Evolutionary conservation across 805 yeast genomes (phyloP).

Genomic region (Millerozyma miso): DNA sequence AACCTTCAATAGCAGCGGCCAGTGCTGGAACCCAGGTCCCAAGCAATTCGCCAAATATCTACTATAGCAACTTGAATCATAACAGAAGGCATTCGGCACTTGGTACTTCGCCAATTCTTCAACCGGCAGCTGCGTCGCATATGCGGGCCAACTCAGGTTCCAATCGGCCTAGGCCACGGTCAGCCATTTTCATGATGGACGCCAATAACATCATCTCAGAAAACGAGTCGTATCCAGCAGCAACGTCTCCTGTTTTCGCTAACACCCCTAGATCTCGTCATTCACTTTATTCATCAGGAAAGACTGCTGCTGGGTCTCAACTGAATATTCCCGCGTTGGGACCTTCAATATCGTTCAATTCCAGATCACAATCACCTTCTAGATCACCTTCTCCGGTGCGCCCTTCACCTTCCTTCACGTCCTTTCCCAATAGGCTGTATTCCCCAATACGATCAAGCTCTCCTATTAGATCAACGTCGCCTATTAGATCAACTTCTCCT

Average conservation of each 20-base stretch:
- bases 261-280: conserved; percentile 19
- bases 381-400: conserved; percentile 11
- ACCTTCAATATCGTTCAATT: not conserved
- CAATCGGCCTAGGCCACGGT: conserved; percentile 29
- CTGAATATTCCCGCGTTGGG: conserved; percentile 1
- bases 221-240: conserved; percentile 16
- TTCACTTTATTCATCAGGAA: conserved; percentile 11
- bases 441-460: not conserved
- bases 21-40: not conserved
- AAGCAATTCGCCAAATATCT: not conserved
- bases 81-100: conserved; percentile 17
- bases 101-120: conserved; percentile 18
- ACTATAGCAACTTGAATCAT: conserved; percentile 6
- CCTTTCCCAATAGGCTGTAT: conserved; percentile 20
- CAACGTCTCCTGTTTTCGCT: conserved; percentile 6
- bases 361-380: not conserved
- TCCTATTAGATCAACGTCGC: conserved; percentile 10
- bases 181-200: conserved; percentile 31
- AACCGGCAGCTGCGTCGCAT: conserved; percentile 8
- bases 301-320: not conserved
- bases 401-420: conserved; percentile 25
- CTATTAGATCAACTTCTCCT: conserved; percentile 4
- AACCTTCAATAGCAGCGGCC: not conserved
- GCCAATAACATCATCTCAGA: conserved; percentile 25
- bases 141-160: conserved; percentile 8